These are phyloP conservation scores for Pythium sp. DNA, from an alignment of 352 stramenopile genomes.

Conservation along the genomic window DNA sequence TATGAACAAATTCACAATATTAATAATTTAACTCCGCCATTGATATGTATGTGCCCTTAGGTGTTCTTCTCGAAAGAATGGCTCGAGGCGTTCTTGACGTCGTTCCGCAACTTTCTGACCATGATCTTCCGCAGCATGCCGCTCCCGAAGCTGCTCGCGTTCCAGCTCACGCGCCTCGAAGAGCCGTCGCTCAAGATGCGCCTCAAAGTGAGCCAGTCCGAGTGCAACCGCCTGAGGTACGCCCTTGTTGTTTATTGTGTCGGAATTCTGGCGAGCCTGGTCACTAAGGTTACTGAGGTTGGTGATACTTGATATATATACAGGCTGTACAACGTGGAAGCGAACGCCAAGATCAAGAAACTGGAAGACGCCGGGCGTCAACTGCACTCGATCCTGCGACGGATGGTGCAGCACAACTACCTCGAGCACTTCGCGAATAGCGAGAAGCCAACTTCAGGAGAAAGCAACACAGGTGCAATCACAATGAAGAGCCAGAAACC, in stretches of 20 bases:
- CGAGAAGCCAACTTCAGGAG: constrained; percentile 15
- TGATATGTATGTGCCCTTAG: constrained; percentile 9
- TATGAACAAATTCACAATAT: not conserved
- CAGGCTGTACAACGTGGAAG: constrained; percentile 47
- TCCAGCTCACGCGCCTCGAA: constrained; percentile 65
- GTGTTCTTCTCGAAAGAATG: constrained; percentile 73
- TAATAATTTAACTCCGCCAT: not conserved
- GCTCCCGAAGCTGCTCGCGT: constrained; percentile 72
- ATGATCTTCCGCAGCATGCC: constrained; percentile 73
- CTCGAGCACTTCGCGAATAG: constrained; percentile 49
- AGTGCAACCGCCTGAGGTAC: constrained; percentile 61
- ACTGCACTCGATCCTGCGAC: constrained; percentile 52
- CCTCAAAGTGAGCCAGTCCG: constrained; percentile 65
- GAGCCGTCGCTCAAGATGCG: constrained; percentile 69
- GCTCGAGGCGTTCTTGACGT: constrained; percentile 68
- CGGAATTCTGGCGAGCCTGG: not conserved
- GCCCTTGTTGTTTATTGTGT: not conserved
- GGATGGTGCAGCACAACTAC: constrained; percentile 70
- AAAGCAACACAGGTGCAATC: constrained; percentile 26
- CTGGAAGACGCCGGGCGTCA: constrained; percentile 61
- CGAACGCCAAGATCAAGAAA: constrained; percentile 50
- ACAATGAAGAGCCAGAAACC: not conserved
- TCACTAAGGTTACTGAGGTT: not conserved
- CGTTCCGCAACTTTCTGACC: constrained; percentile 77
- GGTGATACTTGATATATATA: not conserved